phyloP scores from a whole-genome alignment of 2,329 filamentous ascomycete genomes.

The Exophiala spinifera region DNA sequence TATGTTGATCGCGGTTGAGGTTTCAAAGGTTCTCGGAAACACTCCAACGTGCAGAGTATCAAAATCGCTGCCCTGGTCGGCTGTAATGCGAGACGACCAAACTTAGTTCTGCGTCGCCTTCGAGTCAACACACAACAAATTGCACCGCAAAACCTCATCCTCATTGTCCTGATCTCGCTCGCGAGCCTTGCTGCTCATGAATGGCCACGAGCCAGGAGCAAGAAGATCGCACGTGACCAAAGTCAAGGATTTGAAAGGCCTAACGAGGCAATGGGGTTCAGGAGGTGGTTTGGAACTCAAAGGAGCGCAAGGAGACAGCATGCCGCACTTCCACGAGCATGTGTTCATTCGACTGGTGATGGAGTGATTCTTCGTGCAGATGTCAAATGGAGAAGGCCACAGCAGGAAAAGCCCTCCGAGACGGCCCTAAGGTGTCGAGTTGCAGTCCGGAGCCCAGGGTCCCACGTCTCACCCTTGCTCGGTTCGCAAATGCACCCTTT shows the following conservation, averaged over 20 bases:
- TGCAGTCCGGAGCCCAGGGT: constrained; percentile 10
- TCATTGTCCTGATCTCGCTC: not conserved
- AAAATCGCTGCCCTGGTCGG: too few species aligned
- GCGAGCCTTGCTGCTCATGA: not conserved
- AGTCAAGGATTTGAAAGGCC: not conserved
- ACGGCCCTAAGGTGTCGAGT: constrained; percentile 10
- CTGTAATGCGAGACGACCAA: too few species aligned
- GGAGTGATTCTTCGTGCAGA: constrained; percentile 8
- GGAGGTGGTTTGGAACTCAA: not conserved
- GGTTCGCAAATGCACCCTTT: not conserved
- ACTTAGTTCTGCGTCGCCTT: too few species aligned
- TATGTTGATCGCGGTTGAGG: too few species aligned
- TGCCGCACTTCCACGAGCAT: constrained; percentile 12
- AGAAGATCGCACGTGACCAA: not conserved
- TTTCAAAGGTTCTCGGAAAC: not conserved
- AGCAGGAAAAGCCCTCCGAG: constrained; percentile 3
- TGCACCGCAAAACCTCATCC: too few species aligned
- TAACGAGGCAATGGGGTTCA: not conserved
- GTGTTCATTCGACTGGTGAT: constrained; percentile 22
- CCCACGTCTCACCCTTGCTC: not conserved
- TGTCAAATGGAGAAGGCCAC: constrained; percentile 4
- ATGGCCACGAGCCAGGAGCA: too few species aligned
- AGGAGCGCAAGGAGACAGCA: not conserved
- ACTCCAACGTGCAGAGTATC: too few species aligned
- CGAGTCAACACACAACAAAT: too few species aligned